These are phyloP conservation scores for Penicillium parvum DNA, from an alignment of 495 filamentous ascomycete genomes.

Conservation along the genomic window DNA sequence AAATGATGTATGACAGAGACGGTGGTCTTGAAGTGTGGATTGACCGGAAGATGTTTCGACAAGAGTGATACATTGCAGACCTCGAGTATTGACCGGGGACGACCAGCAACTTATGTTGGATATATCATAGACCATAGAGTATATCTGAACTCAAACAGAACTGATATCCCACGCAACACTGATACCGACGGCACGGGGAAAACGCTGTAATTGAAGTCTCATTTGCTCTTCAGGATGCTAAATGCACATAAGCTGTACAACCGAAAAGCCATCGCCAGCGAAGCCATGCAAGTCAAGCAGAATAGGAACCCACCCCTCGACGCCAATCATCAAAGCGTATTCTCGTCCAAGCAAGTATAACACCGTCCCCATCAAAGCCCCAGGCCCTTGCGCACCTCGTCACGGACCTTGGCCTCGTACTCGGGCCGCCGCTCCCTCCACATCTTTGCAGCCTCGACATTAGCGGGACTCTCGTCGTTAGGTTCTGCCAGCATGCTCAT, in stretches of 20 bases:
- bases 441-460: constrained; percentile 98
- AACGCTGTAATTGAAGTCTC: neutral
- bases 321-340: constrained; percentile 21
- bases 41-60: constrained; percentile 40
- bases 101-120: neutral
- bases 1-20: constrained; percentile 63
- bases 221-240: constrained; percentile 10
- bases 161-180: neutral
- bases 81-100: too few species aligned
- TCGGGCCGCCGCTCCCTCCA: constrained; percentile 82
- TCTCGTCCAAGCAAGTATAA: constrained; percentile 1
- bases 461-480: constrained; percentile 97
- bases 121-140: neutral
- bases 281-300: constrained; percentile 22
- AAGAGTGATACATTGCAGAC: constrained; percentile 5
- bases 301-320: constrained; percentile 11
- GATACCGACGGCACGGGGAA: neutral
- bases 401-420: constrained; percentile 83
- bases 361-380: constrained; percentile 38
- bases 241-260: constrained; percentile 16
- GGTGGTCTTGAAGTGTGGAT: constrained; percentile 63
- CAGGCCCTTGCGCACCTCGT: constrained; percentile 68
- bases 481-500: constrained; percentile 99
- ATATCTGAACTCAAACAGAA: neutral
- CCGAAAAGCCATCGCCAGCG: constrained; percentile 11